These are phyloP conservation scores for Aspergillus pseudoviridinutans DNA, from an alignment of 2,329 filamentous ascomycete genomes.

Conservation along the genomic window DNA sequence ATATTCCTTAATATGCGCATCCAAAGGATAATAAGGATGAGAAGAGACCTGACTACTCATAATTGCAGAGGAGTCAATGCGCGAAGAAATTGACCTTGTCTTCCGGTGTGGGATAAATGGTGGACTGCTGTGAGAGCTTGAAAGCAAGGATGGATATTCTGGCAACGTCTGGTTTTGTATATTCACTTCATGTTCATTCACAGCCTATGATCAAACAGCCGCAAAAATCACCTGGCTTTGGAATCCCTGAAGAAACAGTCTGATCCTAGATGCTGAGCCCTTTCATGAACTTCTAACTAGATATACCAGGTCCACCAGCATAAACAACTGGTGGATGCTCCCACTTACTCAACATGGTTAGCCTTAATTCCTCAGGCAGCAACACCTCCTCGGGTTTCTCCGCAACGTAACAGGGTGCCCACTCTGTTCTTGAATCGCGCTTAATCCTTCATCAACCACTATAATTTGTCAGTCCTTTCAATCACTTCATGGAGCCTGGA, in stretches of 20 bases:
- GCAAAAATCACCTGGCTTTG: not conserved
- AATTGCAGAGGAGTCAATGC: not conserved
- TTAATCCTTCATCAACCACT: not conserved
- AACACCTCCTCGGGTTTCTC: slow-evolving; percentile 3
- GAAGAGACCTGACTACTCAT: slow-evolving; percentile 9
- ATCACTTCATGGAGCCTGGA: slow-evolving; percentile 21
- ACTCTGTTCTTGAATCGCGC: not conserved
- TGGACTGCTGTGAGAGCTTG: not conserved
- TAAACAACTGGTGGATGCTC: not conserved
- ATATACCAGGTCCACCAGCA: not conserved
- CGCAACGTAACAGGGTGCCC: not conserved
- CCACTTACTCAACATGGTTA: slow-evolving; percentile 9
- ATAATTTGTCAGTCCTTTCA: slow-evolving; percentile 3
- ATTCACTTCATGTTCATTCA: not conserved
- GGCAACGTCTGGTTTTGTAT: not conserved
- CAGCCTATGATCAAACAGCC: not conserved
- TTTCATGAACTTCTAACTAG: not conserved
- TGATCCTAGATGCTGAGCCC: not conserved
- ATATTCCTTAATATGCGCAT: slow-evolving; percentile 60
- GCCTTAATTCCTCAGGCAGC: slow-evolving; percentile 8
- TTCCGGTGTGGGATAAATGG: not conserved
- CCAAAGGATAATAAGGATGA: slow-evolving; percentile 70
- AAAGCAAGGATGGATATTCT: not conserved
- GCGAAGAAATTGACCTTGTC: not conserved
- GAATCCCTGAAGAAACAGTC: not conserved